A percentile compares a stretch with the other conserved stretches of the same genome.
Evolutionary conservation across 371 early-diverging fungal genomes (phyloP).

Genomic region (Mucor circinelloides): DNA sequence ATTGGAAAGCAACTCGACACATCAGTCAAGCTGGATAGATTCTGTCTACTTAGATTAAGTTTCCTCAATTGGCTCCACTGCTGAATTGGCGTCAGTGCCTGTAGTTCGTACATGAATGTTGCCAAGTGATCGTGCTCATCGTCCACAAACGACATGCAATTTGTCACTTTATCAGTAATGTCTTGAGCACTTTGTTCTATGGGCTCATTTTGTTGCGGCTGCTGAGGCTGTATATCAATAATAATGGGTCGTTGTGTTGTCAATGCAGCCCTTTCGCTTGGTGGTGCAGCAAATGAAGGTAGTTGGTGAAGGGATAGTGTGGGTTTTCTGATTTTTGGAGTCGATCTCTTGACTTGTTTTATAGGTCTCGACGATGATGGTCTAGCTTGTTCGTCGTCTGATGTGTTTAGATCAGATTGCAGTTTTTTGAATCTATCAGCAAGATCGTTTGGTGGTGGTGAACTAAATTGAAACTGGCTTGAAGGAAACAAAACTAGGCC

Average conservation of each 20-base stretch:
- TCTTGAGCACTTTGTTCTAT: not conserved
- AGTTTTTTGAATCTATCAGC: not conserved
- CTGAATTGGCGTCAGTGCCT: not conserved
- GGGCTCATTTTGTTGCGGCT: not conserved
- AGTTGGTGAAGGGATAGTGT: not conserved
- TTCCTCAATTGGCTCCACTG: conserved; percentile 36
- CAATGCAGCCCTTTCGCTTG: not conserved
- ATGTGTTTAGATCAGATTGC: not conserved
- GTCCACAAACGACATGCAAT: not conserved
- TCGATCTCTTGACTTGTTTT: not conserved
- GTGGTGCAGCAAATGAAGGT: conserved; percentile 2
- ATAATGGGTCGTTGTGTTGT: not conserved
- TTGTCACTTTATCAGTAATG: not conserved
- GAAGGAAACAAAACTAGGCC: not conserved
- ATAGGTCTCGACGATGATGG: conserved; percentile 3
- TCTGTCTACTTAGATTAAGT: conserved; percentile 36
- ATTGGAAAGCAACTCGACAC: conserved; percentile 27
- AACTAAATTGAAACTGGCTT: not conserved
- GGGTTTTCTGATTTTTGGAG: not conserved
- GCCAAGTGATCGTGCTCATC: not conserved
- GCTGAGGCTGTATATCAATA: not conserved
- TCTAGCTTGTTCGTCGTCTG: not conserved
- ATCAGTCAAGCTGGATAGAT: conserved; percentile 19
- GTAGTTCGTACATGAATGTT: not conserved
- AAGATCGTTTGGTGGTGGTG: not conserved